Conservation (phyloP, 1,284 basidiomycete species). For the Apiotrichum porosum region DNA sequence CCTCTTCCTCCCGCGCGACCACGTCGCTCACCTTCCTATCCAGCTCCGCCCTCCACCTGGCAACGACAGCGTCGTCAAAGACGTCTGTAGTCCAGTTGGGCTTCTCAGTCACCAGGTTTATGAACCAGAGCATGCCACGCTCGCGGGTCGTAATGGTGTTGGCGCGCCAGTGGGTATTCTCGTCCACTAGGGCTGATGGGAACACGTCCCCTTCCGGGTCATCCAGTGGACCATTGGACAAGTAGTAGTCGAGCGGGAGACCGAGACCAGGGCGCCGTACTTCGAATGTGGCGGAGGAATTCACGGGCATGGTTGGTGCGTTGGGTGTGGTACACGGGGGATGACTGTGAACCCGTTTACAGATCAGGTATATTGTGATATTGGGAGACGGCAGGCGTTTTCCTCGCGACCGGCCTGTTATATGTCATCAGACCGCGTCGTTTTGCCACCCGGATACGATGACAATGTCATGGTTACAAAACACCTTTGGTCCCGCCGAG, state of each 20-base stretch:
- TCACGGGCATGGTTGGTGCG: too few relatives aligned
- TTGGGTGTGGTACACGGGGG: too few relatives aligned
- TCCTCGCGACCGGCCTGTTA: too few relatives aligned
- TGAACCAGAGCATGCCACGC: not conserved
- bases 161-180: not conserved
- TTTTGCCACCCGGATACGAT: too few relatives aligned
- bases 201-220: not conserved
- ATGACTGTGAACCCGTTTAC: too few relatives aligned
- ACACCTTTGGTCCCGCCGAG: too few relatives aligned
- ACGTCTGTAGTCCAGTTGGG: conserved; percentile 2
- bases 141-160: conserved; percentile 5
- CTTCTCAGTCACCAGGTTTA: conserved; percentile 5
- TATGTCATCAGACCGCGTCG: too few relatives aligned
- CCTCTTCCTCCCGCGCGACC: not conserved
- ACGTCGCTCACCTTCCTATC: not conserved
- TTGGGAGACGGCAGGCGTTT: too few relatives aligned
- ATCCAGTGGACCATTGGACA: too few relatives aligned
- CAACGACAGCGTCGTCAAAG: not conserved
- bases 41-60: conserved; percentile 4
- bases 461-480: too few relatives aligned
- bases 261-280: conserved; percentile 1
- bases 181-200: not conserved
- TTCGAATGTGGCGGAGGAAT: too few relatives aligned
- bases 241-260: conserved; percentile 1
- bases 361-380: too few relatives aligned